Evolutionary conservation across 306 rosid species (phyloP).

Genomic region (Begonia loranthoides): DNA sequence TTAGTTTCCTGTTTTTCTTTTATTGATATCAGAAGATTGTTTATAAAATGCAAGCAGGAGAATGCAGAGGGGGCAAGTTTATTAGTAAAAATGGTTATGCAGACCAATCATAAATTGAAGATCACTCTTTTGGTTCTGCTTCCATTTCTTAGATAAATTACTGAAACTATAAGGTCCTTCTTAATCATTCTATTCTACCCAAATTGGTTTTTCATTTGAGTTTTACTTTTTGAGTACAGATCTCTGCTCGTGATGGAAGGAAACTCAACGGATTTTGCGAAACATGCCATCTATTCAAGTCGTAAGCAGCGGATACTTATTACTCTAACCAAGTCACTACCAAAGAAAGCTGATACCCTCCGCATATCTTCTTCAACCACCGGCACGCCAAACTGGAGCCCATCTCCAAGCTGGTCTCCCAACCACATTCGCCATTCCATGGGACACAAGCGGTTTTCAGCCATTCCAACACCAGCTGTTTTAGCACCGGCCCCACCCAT

Average conservation of each 20-base stretch:
- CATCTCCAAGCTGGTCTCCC: constrained; percentile 55
- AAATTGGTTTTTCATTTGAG: background rate
- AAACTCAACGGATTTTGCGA: constrained; percentile 56
- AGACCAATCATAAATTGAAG: too few species aligned
- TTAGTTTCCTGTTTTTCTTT: too few species aligned
- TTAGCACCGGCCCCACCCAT: constrained; percentile 46
- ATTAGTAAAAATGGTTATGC: too few species aligned
- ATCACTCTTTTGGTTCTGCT: background rate
- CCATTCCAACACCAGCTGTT: constrained; percentile 42
- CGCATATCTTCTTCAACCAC: constrained; percentile 25
- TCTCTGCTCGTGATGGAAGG: constrained; percentile 68
- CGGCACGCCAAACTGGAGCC: constrained; percentile 47
- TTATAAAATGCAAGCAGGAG: too few species aligned
- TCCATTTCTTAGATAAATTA: background rate
- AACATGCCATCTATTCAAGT: constrained; percentile 66
- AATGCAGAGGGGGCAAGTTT: too few species aligned
- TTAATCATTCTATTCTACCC: too few species aligned
- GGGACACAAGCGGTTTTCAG: constrained; percentile 52
- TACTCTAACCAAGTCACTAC: constrained; percentile 63
- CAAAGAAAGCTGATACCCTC: constrained; percentile 48
- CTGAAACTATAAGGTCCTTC: too few species aligned
- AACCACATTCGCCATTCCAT: constrained; percentile 44
- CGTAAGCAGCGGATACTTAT: constrained; percentile 70
- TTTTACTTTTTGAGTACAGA: constrained; percentile 26
- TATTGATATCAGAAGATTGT: too few species aligned